Conservation (phyloP, 225 moss, liverwort and hornwort genomes). For the Bryoerythrophyllum caledonicum region DNA sequence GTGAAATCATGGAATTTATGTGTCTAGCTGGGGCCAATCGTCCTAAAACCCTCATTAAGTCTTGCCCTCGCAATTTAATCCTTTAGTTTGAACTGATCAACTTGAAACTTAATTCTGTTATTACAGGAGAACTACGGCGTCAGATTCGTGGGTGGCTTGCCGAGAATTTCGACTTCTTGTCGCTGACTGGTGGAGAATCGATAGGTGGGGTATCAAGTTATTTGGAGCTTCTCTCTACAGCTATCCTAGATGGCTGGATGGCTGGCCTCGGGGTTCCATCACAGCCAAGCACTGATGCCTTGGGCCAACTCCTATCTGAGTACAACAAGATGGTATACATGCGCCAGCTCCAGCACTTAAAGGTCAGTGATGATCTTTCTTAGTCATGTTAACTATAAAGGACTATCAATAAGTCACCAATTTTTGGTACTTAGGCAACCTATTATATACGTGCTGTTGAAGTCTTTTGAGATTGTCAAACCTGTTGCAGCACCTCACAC, state of each 20-base stretch:
- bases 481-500: neutral
- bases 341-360: slow-evolving; percentile 75
- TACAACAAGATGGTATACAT: slow-evolving; percentile 74
- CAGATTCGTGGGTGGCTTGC: slow-evolving; percentile 83
- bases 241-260: slow-evolving; percentile 94
- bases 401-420: neutral
- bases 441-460: no score
- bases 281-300: slow-evolving; percentile 74
- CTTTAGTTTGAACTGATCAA: neutral
- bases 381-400: neutral
- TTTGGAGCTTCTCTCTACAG: slow-evolving; percentile 74
- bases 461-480: neutral
- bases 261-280: slow-evolving; percentile 82
- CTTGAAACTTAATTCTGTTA: neutral
- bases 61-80: neutral
- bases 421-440: no score
- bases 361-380: slow-evolving; percentile 25
- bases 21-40: neutral
- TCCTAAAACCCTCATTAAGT: neutral
- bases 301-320: slow-evolving; percentile 78
- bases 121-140: slow-evolving; percentile 64
- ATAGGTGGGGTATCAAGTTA: slow-evolving; percentile 54
- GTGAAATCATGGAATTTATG: neutral
- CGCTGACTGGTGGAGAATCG: slow-evolving; percentile 51
- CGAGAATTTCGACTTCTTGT: slow-evolving; percentile 74